A percentile compares a stretch with the other conserved stretches of the same genome.
Conservation (phyloP, 305 asterid genomes). For the Fraxinus baroniana region DNA sequence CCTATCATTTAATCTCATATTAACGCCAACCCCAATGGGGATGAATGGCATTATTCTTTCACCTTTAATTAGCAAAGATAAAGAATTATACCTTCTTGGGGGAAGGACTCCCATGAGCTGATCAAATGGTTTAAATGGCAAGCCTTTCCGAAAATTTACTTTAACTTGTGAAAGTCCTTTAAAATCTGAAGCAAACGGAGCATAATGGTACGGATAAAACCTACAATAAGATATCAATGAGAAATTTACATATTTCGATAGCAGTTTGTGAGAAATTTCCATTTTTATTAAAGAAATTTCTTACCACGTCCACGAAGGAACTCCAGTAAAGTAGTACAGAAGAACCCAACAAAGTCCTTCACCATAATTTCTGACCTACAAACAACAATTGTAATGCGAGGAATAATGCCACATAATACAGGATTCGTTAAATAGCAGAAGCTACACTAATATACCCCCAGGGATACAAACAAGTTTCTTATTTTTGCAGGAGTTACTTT, state of each 20-base stretch:
- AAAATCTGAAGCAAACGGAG: conserved; percentile 53
- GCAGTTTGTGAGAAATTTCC: background rate
- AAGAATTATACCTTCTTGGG: conserved; percentile 39
- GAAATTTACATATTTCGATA: background rate
- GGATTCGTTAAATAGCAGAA: background rate
- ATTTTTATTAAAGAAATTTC: background rate
- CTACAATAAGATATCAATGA: conserved; percentile 19
- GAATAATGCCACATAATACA: background rate
- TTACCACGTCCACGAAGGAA: conserved; percentile 66
- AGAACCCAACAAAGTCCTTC: conserved; percentile 67
- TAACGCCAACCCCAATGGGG: too few species aligned
- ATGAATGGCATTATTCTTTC: too few species aligned
- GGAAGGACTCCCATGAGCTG: conserved; percentile 69
- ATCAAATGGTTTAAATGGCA: conserved; percentile 58
- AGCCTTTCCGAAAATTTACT: conserved; percentile 40
- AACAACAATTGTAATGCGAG: background rate
- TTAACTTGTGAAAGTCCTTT: conserved; percentile 41
- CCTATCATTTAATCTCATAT: too few species aligned
- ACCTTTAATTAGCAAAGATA: background rate
- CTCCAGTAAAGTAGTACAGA: conserved; percentile 47
- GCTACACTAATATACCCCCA: background rate
- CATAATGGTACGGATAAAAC: conserved; percentile 52
- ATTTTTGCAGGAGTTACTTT: background rate
- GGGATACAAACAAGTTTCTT: background rate
- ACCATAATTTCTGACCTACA: conserved; percentile 44